Evolutionary conservation across 176 grass and related monocot genomes (phyloP).

Genomic region (Thalia dealbata): DNA sequence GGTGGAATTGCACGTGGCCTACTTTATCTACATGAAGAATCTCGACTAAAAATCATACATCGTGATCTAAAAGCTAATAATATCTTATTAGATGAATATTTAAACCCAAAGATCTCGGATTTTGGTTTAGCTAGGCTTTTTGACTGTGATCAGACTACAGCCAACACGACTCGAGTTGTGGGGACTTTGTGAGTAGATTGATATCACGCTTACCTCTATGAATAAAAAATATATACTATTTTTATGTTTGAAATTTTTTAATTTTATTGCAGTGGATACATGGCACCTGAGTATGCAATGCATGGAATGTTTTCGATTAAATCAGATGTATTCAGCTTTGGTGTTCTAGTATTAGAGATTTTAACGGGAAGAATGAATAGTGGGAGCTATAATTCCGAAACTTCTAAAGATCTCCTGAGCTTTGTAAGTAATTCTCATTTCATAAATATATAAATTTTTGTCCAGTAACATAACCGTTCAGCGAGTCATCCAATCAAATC

Average conservation of each 20-base stretch:
- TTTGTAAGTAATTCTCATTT: conserved; percentile 21
- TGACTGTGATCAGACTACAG: conserved; percentile 8
- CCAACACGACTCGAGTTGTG: conserved; percentile 23
- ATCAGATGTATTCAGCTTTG: conserved; percentile 51
- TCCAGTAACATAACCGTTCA: too few species aligned
- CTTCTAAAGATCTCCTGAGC: conserved; percentile 37
- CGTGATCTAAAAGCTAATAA: conserved; percentile 38
- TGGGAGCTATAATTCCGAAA: conserved; percentile 26
- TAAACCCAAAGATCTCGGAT: conserved; percentile 43
- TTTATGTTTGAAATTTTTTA: too few species aligned
- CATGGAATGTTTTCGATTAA: conserved; percentile 48
- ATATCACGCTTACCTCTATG: too few species aligned
- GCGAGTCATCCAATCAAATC: not conserved
- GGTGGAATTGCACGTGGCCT: conserved; percentile 32
- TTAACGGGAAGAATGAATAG: conserved; percentile 39
- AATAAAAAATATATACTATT: too few species aligned
- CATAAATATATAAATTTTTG: not conserved
- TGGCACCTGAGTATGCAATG: conserved; percentile 46
- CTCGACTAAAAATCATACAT: conserved; percentile 33
- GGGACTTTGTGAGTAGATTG: conserved; percentile 25
- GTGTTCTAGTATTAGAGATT: conserved; percentile 47
- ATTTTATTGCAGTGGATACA: conserved; percentile 37
- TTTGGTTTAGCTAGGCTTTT: conserved; percentile 40
- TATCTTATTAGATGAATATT: conserved; percentile 32
- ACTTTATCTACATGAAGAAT: conserved; percentile 40